These are phyloP conservation scores for Trichopus zeylanicus DNA, from an alignment of 116 monocot genomes.

Conservation along the genomic window DNA sequence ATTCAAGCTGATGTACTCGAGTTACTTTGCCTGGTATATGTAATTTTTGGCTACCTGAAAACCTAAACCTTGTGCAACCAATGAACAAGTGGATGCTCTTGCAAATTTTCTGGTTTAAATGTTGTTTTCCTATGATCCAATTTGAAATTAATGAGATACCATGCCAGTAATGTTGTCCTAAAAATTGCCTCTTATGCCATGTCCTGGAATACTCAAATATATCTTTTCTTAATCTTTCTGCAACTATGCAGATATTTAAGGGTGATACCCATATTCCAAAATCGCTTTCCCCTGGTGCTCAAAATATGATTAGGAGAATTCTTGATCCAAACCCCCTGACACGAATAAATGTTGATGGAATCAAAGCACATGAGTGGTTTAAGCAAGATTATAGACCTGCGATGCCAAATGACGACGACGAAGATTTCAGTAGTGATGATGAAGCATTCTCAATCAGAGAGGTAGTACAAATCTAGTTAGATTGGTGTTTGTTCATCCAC, in stretches of 20 bases:
- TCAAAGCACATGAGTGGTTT: slow-evolving; percentile 54
- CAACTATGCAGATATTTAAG: slow-evolving; percentile 59
- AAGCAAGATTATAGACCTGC: slow-evolving; percentile 38
- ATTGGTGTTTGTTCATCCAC: background rate
- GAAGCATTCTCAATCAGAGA: slow-evolving; percentile 27
- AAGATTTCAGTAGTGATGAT: slow-evolving; percentile 24
- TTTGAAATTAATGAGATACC: too few species aligned
- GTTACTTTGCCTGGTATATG: too few species aligned
- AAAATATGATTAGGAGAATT: slow-evolving; percentile 41
- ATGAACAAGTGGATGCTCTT: too few species aligned
- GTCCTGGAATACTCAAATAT: too few species aligned
- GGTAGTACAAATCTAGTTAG: slow-evolving; percentile 19
- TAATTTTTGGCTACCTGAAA: too few species aligned
- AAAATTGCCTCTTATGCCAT: too few species aligned
- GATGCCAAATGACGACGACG: slow-evolving; percentile 35
- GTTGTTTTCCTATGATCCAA: too few species aligned
- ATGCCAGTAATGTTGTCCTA: too few species aligned
- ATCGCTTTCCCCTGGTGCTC: slow-evolving; percentile 38
- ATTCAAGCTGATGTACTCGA: too few species aligned
- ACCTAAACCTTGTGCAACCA: too few species aligned
- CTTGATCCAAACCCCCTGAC: slow-evolving; percentile 58
- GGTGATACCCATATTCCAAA: slow-evolving; percentile 45
- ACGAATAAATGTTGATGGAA: slow-evolving; percentile 27
- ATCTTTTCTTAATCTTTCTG: slow-evolving; percentile 3
- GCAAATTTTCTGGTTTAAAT: too few species aligned